Evolutionary conservation across 257 asterid genomes (phyloP), one percentile per base, ranked within the genome.

Genomic region (Mitragyna speciosa): DNA sequence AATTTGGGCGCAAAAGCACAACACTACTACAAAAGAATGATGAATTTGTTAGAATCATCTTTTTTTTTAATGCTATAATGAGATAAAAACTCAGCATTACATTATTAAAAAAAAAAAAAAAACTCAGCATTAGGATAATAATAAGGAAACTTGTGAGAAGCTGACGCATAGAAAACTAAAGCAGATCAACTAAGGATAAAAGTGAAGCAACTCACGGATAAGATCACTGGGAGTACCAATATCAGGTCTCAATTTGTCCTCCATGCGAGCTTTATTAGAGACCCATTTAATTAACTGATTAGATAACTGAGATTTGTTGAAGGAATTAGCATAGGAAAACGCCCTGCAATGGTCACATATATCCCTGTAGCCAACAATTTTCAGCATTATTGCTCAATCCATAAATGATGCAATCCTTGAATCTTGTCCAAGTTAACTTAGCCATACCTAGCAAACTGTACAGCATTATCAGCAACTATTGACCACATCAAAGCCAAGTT

Each of bases 401-500:
- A 79, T 80, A 41, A 45, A 48, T 54, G 75, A 80, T 52, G 72
- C 36, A 52, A 85, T 70, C 77, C 61, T 67, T 48, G 69, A 74
- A 39, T 72, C 58, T 30, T 11, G 59, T 72, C 63, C 80, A 30
- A 76, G 73, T 66, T 68, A 83, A 67, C 79, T 75, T 30, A 65
- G 73, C 4, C 76, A 33, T 88, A 92, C 97, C 97, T 82, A 75
- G 92, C 91, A 86, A 91, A 89, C 80, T 77, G 89, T 52, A 90
- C 82, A 76, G 98, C 94, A 30, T 77, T 77, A 43, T 91, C 93
- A 63, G 84, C 92, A 79, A 91, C 92, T 74, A 92, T 66, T 76
- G 89, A 90, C 98, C 97, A 91, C 72, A 83, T 48, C 47, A 92
- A 70, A 73, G 97, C 91, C 78, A 94, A 78, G 78, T 82, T 86